Conservation (phyloP, 177 flowering plant genomes). For the Vitis hybrid region DNA sequence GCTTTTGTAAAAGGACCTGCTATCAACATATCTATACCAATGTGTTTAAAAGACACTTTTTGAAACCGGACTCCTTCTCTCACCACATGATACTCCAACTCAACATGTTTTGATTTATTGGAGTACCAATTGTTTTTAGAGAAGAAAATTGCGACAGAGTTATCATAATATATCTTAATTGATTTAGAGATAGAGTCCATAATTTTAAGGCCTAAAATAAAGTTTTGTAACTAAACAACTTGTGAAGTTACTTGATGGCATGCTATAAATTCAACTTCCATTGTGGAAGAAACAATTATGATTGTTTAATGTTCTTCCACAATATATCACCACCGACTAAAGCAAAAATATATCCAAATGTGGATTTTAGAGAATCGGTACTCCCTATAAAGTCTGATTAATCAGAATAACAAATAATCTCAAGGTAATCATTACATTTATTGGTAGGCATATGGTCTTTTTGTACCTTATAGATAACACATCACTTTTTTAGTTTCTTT, state of each 20-base stretch:
- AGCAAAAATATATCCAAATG: conserved; percentile 1
- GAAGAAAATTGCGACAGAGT: neutral
- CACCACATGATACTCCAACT: neutral
- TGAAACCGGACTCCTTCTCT: neutral
- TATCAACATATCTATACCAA: conserved; percentile 6
- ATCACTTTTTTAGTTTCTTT: too few species aligned
- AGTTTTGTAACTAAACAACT: neutral
- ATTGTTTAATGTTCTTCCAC: conserved; percentile 1
- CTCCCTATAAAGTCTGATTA: too few species aligned
- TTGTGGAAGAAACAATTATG: too few species aligned
- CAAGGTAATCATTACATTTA: too few species aligned
- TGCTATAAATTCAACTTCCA: too few species aligned
- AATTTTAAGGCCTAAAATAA: neutral
- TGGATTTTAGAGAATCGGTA: neutral
- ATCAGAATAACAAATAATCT: too few species aligned
- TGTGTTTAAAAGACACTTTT: conserved; percentile 6
- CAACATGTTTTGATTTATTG: conserved; percentile 2
- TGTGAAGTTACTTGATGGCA: too few species aligned
- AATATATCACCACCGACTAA: conserved; percentile 1
- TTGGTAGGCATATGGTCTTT: too few species aligned
- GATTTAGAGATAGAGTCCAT: neutral
- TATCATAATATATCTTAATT: neutral
- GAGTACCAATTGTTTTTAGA: neutral
- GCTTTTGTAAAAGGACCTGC: conserved; percentile 6
- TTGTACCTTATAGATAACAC: too few species aligned